Conservation (phyloP, 768 basidiomycete genomes). For the Xanthoconium stramineum region DNA sequence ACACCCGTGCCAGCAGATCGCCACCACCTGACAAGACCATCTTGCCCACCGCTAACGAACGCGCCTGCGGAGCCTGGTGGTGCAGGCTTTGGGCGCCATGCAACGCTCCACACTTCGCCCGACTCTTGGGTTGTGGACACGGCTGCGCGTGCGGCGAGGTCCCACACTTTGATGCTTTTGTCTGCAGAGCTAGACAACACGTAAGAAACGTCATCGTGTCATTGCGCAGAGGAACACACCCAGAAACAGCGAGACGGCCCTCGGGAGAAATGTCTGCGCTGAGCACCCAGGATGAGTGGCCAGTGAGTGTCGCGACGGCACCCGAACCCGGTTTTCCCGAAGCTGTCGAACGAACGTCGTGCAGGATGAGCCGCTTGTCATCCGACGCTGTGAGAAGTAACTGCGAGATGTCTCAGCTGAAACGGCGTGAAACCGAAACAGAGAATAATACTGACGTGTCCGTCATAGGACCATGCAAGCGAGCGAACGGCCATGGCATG, state of each 20-base stretch:
- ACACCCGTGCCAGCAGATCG: constrained; percentile 56
- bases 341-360: constrained; percentile 77
- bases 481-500: constrained; percentile 91
- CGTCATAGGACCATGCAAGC: constrained; percentile 86
- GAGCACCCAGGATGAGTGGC: constrained; percentile 91
- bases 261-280: constrained; percentile 81
- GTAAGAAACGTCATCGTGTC: neutral
- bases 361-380: constrained; percentile 86
- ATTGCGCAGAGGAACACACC: constrained; percentile 44
- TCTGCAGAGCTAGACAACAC: constrained; percentile 63
- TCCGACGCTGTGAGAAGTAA: constrained; percentile 88
- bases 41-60: constrained; percentile 71
- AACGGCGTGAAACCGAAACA: neutral
- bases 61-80: constrained; percentile 54
- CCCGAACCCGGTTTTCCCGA: constrained; percentile 62
- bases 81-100: constrained; percentile 69
- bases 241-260: constrained; percentile 73
- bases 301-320: constrained; percentile 80
- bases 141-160: constrained; percentile 66
- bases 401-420: constrained; percentile 37
- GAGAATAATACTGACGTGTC: constrained; percentile 55
- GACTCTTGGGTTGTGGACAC: constrained; percentile 78
- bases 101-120: constrained; percentile 81
- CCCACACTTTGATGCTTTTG: constrained; percentile 86
- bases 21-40: constrained; percentile 76